Evolutionary conservation across 441 rosid genomes (phyloP).

Genomic region (Adansonia madagascariensis): DNA sequence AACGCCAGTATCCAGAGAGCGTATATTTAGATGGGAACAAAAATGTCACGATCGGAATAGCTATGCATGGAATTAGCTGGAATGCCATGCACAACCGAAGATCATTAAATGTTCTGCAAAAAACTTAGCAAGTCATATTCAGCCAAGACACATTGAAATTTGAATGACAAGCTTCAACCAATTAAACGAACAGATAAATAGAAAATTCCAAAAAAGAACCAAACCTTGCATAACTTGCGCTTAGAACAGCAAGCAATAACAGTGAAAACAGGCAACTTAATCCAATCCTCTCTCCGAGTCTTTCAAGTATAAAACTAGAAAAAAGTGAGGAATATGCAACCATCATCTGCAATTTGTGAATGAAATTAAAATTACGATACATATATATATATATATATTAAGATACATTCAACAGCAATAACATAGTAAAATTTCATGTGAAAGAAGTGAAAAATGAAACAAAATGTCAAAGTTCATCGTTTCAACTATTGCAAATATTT

Average conservation of each 20-base stretch:
- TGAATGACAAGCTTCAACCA: conserved; percentile 23
- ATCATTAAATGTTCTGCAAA: conserved; percentile 92
- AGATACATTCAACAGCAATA: not conserved
- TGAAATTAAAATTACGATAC: conserved; percentile 20
- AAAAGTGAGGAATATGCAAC: conserved; percentile 79
- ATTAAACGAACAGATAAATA: not conserved
- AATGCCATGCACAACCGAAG: conserved; percentile 86
- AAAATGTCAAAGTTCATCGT: not conserved
- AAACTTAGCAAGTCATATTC: conserved; percentile 46
- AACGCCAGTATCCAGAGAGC: conserved; percentile 80
- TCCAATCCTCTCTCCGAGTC: conserved; percentile 68
- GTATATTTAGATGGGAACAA: conserved; percentile 75
- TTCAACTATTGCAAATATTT: not conserved
- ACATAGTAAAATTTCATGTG: not conserved
- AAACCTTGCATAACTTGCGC: conserved; percentile 72
- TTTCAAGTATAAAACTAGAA: conserved; percentile 84
- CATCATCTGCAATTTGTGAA: conserved; percentile 69
- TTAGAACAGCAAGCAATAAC: conserved; percentile 50
- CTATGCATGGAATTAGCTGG: conserved; percentile 80
- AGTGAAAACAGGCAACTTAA: conserved; percentile 60
- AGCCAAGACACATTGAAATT: conserved; percentile 35
- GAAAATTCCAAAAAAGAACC: conserved; percentile 27
- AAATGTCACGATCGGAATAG: conserved; percentile 61
- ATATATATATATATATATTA: too few relatives aligned
- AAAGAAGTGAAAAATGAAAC: not conserved